A percentile compares a stretch with the other conserved stretches of the same genome.
Conservation (phyloP, 495 filamentous ascomycete genomes). For the Staphylotrichum longicolle region DNA sequence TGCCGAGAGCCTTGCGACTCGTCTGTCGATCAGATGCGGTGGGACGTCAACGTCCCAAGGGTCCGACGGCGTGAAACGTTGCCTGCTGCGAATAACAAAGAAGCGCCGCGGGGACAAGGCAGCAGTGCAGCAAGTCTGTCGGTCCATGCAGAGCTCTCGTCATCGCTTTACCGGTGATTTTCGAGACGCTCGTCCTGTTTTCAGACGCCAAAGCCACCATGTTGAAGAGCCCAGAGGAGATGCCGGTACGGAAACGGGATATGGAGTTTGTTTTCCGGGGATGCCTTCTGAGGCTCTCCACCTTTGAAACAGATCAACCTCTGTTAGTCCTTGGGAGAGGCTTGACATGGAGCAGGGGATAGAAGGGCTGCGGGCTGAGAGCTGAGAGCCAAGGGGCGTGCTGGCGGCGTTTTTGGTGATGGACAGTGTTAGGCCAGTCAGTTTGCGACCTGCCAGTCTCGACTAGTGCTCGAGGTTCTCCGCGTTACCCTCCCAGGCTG, state of each 20-base stretch:
- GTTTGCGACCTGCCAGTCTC: neutral
- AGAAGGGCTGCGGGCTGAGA: too few species aligned
- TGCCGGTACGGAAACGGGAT: too few species aligned
- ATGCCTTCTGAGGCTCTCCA: neutral
- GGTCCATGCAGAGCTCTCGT: neutral
- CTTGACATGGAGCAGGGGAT: too few species aligned
- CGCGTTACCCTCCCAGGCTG: neutral
- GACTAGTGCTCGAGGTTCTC: neutral
- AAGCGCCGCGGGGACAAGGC: neutral
- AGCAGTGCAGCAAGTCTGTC: constrained; percentile 3
- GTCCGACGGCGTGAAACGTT: constrained; percentile 6
- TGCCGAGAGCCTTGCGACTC: neutral
- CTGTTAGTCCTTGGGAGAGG: neutral
- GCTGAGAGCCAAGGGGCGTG: too few species aligned
- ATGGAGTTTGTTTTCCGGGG: neutral
- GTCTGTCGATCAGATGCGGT: constrained; percentile 8
- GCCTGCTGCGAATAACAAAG: neutral
- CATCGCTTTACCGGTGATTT: neutral
- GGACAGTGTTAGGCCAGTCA: too few species aligned
- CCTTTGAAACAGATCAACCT: constrained; percentile 2
- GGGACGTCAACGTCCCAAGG: neutral
- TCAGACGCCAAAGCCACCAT: too few species aligned
- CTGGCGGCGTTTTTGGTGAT: too few species aligned
- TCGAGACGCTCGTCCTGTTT: too few species aligned
- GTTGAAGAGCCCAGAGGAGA: neutral